Base-by-base conservation (phyloP, 257 asterid genomes). In the Ilex aquifolium region DNA sequence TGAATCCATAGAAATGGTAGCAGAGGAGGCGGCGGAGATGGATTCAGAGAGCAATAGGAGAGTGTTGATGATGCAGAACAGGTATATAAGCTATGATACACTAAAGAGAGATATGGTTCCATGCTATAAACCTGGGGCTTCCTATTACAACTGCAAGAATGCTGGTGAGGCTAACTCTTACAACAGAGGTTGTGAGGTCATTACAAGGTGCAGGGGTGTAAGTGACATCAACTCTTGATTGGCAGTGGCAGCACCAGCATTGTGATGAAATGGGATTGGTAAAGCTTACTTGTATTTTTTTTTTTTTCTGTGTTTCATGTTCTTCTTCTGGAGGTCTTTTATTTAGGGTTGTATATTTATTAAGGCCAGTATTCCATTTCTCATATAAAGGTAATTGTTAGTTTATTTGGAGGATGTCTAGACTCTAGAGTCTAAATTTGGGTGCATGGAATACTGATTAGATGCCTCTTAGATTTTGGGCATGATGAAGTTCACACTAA, bases 181-280 rank as follows among this genome's bases (percentile, higher is more conserved):
- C 52, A 40, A 60, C 64, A 85, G 97, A 66, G 95, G 97, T 2
- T 90, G 97, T 72, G 87, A 90, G 75, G 64, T 81, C n/a, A 87
- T 90, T 61, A 90, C 97, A n/a, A 83, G 97, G 73, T 90, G 97
- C 3, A 82, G 95, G 76, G 83, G 16, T 77, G 63, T 71, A 73
- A 63, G 36, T 66, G 69, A 50, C 16, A 44, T 61, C 60, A 13
- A 44, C 6, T 31, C 74, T 48, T 74, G 42, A 60, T 44, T 4
- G 10, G 27, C 56, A 32, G 31, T 4, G 7, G 56, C 5, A 21
- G 49, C 21, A 31, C 6, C 31, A 62, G 48, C 5, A 17, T 36
- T 36, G 42, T 36, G 50, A 40, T 53, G 61, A 29, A 39, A 17
- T 58, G 60, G 51, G 29, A 62, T 56, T 69, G 65, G 69, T 69